Base-by-base conservation (phyloP, 331 rosid species). In the Quercus phellos region DNA sequence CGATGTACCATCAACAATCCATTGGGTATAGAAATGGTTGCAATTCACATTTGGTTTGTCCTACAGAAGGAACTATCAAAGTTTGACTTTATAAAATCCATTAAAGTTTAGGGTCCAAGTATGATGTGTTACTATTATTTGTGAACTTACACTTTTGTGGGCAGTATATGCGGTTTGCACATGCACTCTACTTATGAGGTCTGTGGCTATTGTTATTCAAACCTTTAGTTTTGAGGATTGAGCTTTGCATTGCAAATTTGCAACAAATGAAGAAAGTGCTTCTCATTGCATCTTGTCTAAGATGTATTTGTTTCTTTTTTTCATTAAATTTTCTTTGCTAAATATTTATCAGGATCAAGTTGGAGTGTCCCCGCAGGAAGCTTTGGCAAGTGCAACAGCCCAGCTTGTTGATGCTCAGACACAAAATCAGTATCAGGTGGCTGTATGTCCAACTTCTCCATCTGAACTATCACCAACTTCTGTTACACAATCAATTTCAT, bases 401-500 rank as follows among this genome's bases (percentile, higher is more conserved):
- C 87, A 86, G 71, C 73, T 71, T 79, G 77, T 82, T 77, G 85
- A 78, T 71, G 67, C 84, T 59, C 88, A 43, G 80, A 85, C 69
- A 54, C 84, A 85, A 89, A 80, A 74, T 79, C 85, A 72, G 72
- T 84, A 54, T 77, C 97, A 86, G 84, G 51, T 73, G 79, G 68
- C 83, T 8, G 77, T 24, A 17, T 85, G 54, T 85, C 84, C 85
- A 81, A 81, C 87, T 68, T 81, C 77, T 77, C 78, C 68, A 24
- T 82, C 90, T 12, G 95, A 88, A 70, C 84, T 77, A 51, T 89
- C 95, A 21, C 92, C 99, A 78, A 88, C 92, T 77, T 94, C 93
- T 78, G 97, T 89, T 77, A 87, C 97, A 68, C 91, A 89, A 81
- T 89, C 97, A 72, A 82, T 87, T 58, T 88, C 96, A 74, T 77